These are phyloP conservation scores for Syzygium aqueum DNA, from an alignment of 345 rosid genomes.

Conservation along the genomic window DNA sequence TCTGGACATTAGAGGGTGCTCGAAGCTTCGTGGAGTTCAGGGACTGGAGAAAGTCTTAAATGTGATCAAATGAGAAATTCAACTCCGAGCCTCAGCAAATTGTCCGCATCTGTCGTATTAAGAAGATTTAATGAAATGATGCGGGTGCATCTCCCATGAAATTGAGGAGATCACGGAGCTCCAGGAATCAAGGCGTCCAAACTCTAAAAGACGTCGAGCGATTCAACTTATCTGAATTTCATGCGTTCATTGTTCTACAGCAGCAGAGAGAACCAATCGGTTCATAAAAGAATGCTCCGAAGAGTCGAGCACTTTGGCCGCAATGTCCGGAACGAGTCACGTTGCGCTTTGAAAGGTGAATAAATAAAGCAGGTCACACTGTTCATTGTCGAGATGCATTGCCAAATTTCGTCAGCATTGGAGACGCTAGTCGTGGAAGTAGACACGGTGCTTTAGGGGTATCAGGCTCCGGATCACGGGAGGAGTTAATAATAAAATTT, in stretches of 20 bases:
- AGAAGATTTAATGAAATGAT: not conserved
- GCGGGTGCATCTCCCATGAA: not conserved
- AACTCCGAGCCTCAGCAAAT: not conserved
- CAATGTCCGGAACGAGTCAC: not conserved
- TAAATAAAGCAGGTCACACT: not conserved
- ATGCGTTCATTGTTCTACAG: not conserved
- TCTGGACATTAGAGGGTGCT: fast-evolving
- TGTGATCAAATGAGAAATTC: not conserved
- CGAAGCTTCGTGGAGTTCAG: not conserved
- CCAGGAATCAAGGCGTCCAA: not conserved
- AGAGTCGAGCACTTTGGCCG: not conserved
- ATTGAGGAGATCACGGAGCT: not conserved
- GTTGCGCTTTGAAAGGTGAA: not conserved
- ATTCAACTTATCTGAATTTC: not conserved
- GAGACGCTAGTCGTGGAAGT: not conserved
- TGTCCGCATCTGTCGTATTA: not conserved
- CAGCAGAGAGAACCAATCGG: not conserved
- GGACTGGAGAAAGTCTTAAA: not conserved
- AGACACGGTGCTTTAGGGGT: not conserved
- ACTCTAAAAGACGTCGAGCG: not conserved
- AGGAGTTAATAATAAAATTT: not conserved
- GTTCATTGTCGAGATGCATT: not conserved
- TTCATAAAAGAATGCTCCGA: not conserved
- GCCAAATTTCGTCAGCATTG: not conserved
- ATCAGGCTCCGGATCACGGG: not conserved